Evolutionary conservation across 2,329 filamentous ascomycete genomes (phyloP), one percentile per base, ranked within the genome.

Genomic region (Cadophora gregata): DNA sequence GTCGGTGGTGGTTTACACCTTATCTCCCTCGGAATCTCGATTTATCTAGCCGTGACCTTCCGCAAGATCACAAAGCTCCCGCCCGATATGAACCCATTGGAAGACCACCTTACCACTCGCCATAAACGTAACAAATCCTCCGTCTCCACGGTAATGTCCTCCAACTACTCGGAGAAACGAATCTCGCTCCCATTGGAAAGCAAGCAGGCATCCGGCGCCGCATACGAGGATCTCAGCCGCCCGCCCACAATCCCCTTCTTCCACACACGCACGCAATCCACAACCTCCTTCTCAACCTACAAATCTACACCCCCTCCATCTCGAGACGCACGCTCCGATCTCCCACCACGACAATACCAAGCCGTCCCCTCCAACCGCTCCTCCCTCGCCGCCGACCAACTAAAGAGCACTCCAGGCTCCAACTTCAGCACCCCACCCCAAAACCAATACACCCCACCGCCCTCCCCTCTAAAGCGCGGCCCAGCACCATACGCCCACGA

Each of bases 71-170:
- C 89, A 5, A 83, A 85, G 24, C 85, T 97, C 77, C 95, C 95
- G 6, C 94, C 95, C 0, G 95, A 98, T 75, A 93, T 97, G 91
- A 98, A 98, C 77, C 95, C 95, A 1, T 84, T 98, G 16, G 94
- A 97, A 77, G 88, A 92, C 71, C 90, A 95, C 74, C 81, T 97
- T 66, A 97, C 93, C 1, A 89, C 92, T 12, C 87, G 90, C 27
- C 93, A 96, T 80, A 94, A 93, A 82, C 88, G 91, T 75, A 94
- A 92, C 76, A 88, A 86, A 71, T 86, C 85, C 14, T 77, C 75
- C 5, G 70, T 77, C 8, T 76, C 75, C n/a, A 71, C 69, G 1
- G 63, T 73, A 9, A 38, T 25, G 4, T 72, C 69, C 27, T 70
- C 69, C 33, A 73, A 68, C 19, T 81, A 84, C 2, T 81, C 82